Evolutionary conservation across 768 basidiomycete species (phyloP).

Genomic region (Krasilnikovozyma curviuscula): DNA sequence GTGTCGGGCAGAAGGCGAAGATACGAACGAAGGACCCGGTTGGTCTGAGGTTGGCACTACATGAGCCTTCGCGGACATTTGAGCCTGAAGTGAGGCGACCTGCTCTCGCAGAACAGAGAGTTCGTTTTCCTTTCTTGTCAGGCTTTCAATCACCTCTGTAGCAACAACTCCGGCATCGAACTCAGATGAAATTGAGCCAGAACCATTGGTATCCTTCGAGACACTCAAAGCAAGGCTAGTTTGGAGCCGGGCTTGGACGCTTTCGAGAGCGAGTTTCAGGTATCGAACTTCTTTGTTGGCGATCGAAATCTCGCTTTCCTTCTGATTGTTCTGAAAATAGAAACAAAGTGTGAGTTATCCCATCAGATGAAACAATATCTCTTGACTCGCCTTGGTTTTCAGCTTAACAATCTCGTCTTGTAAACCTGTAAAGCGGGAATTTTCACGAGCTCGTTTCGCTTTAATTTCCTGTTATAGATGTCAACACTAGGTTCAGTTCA

Average conservation of each 20-base stretch:
- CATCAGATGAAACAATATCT: neutral
- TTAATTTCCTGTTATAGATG: slow-evolving; percentile 58
- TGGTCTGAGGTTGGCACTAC: slow-evolving; percentile 22
- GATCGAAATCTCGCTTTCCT: slow-evolving; percentile 36
- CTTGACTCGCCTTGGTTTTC: slow-evolving; percentile 41
- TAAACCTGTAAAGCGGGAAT: slow-evolving; percentile 47
- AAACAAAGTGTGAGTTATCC: neutral
- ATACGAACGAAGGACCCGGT: slow-evolving; percentile 35
- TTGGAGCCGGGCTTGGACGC: slow-evolving; percentile 62
- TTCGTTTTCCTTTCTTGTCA: slow-evolving; percentile 49
- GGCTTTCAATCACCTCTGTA: slow-evolving; percentile 45
- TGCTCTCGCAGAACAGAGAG: slow-evolving; percentile 33
- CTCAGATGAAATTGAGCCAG: too few species aligned
- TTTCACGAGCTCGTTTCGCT: slow-evolving; percentile 50
- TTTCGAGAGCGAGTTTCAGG: slow-evolving; percentile 69
- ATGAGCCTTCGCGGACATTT: slow-evolving; percentile 31
- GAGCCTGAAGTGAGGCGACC: slow-evolving; percentile 17
- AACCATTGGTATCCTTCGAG: neutral
- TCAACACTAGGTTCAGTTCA: too few species aligned
- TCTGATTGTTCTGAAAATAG: slow-evolving; percentile 34
- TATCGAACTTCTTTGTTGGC: slow-evolving; percentile 49
- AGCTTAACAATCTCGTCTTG: slow-evolving; percentile 54
- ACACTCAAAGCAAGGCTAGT: slow-evolving; percentile 25
- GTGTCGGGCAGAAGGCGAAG: too few species aligned
- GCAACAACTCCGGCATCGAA: slow-evolving; percentile 52